Conservation (phyloP, 495 filamentous ascomycete genomes). For the Lasiosphaeris hirsuta region DNA sequence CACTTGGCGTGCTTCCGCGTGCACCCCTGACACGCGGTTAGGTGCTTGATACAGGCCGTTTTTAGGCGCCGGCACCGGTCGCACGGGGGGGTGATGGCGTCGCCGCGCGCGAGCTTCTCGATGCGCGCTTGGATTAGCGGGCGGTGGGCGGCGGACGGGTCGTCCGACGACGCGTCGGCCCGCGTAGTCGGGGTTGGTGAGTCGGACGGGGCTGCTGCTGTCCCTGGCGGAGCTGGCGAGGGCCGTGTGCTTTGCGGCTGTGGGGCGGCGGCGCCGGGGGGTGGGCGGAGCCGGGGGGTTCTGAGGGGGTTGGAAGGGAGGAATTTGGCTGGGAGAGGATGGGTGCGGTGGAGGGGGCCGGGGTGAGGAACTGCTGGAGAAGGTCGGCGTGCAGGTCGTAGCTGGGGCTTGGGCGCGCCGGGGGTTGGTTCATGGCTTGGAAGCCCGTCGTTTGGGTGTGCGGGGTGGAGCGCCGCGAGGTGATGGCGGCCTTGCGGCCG, state of each 20-base stretch:
- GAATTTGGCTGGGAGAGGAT: background rate
- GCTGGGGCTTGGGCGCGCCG: conserved; percentile 20
- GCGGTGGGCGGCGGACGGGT: conserved; percentile 39
- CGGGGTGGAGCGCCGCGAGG: conserved; percentile 21
- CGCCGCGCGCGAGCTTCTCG: conserved; percentile 70
- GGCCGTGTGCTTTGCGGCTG: conserved; percentile 17
- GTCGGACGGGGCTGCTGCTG: background rate
- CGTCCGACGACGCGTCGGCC: background rate
- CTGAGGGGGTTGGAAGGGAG: conserved; percentile 10
- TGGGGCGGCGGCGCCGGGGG: background rate
- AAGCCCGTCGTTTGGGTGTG: conserved; percentile 6
- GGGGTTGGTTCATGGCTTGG: conserved; percentile 18
- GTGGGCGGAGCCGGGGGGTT: background rate
- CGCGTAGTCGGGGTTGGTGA: conserved; percentile 7
- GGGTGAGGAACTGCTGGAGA: conserved; percentile 39
- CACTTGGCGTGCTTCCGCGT: conserved; percentile 88
- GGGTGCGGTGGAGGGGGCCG: conserved; percentile 15
- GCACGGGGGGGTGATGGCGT: conserved; percentile 71
- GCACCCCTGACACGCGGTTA: conserved; percentile 81
- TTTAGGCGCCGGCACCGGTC: conserved; percentile 77
- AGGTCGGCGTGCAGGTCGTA: conserved; percentile 42
- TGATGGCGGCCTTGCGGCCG: conserved; percentile 68
- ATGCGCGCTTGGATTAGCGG: conserved; percentile 68
- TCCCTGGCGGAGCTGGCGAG: conserved; percentile 18
- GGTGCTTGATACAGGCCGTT: conserved; percentile 78